Percentiles rank a stretch among this genome's conserved stretches.
These are phyloP conservation scores for Bipolaris bicolor DNA, from an alignment of 2,329 filamentous ascomycete genomes.

Conservation along the genomic window DNA sequence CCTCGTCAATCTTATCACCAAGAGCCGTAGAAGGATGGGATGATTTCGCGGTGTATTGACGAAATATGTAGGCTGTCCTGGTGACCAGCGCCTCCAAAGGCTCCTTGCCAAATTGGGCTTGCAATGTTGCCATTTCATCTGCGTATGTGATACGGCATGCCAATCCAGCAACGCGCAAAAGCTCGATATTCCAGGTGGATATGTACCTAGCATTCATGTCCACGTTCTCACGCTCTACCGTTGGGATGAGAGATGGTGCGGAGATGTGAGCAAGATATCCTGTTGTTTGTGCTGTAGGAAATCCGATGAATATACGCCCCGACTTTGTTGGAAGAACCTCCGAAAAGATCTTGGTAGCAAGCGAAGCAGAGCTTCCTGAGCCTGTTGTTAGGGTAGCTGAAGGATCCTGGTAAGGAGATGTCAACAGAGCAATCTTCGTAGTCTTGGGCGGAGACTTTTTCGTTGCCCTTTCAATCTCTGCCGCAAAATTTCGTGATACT, in stretches of 20 bases:
- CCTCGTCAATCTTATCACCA: slow-evolving; percentile 86
- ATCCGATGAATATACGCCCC: slow-evolving; percentile 94
- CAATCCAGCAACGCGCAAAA: slow-evolving; percentile 88
- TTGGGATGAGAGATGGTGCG: slow-evolving; percentile 94
- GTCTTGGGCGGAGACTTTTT: slow-evolving; percentile 94
- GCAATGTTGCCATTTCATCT: slow-evolving; percentile 72
- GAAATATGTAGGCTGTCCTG: slow-evolving; percentile 80
- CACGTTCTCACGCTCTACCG: slow-evolving; percentile 94
- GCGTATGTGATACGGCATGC: slow-evolving; percentile 86
- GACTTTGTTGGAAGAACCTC: slow-evolving; percentile 89
- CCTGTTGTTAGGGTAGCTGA: slow-evolving; percentile 65
- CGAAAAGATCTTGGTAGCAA: slow-evolving; percentile 79
- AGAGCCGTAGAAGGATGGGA: slow-evolving; percentile 88
- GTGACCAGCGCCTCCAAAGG: slow-evolving; percentile 70
- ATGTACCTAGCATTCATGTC: slow-evolving; percentile 96
- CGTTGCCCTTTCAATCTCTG: slow-evolving; percentile 91
- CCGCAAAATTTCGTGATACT: slow-evolving; percentile 73
- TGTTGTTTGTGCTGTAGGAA: slow-evolving; percentile 96
- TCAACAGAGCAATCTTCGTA: slow-evolving; percentile 85
- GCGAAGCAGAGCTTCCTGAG: slow-evolving; percentile 58
- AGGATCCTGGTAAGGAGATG: slow-evolving; percentile 86
- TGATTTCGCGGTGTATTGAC: slow-evolving; percentile 86
- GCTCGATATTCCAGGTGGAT: slow-evolving; percentile 92
- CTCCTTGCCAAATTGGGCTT: slow-evolving; percentile 64
- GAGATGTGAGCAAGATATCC: slow-evolving; percentile 93